phyloP scores from a whole-genome alignment of 2,329 filamentous ascomycete genomes.

The Colletotrichum tanaceti region DNA sequence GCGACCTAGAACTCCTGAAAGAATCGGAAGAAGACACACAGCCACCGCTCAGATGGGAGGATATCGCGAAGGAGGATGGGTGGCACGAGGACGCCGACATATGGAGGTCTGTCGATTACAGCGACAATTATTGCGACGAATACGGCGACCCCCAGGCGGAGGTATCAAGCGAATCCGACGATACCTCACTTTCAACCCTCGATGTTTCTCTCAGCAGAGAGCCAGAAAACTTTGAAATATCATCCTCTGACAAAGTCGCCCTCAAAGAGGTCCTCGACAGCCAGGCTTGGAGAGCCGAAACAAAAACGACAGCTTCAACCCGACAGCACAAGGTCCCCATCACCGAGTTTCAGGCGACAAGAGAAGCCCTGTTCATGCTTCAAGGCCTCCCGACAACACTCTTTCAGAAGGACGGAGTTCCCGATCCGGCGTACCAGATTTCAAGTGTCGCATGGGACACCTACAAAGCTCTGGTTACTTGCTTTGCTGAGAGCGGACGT shows the following conservation, averaged over 20 bases:
- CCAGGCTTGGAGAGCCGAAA: slow-evolving; percentile 59
- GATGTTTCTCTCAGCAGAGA: slow-evolving; percentile 47
- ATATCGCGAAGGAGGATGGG: slow-evolving; percentile 81
- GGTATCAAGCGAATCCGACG: slow-evolving; percentile 48
- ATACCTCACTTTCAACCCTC: slow-evolving; percentile 51
- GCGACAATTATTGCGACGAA: slow-evolving; percentile 73
- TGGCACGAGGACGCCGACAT: slow-evolving; percentile 74
- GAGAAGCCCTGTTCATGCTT: slow-evolving; percentile 81
- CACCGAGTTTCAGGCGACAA: slow-evolving; percentile 37
- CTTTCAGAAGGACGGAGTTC: slow-evolving; percentile 63
- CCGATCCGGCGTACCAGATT: slow-evolving; percentile 58
- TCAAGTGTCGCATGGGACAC: slow-evolving; percentile 62
- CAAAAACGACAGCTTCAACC: slow-evolving; percentile 2
- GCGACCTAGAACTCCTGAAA: slow-evolving; percentile 68
- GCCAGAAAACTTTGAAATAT: slow-evolving; percentile 48
- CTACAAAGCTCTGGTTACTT: slow-evolving; percentile 59
- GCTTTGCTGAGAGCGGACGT: slow-evolving; percentile 60
- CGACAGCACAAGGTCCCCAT: slow-evolving; percentile 38
- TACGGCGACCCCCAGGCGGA: slow-evolving; percentile 53
- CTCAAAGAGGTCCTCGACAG: slow-evolving; percentile 52
- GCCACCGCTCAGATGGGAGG: slow-evolving; percentile 76
- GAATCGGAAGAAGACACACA: slow-evolving; percentile 57
- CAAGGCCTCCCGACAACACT: slow-evolving; percentile 80
- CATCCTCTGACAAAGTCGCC: slow-evolving; percentile 48
- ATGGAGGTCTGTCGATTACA: slow-evolving; percentile 78